These are phyloP conservation scores for Malus sieversii DNA, from an alignment of 306 rosid genomes.

Conservation along the genomic window DNA sequence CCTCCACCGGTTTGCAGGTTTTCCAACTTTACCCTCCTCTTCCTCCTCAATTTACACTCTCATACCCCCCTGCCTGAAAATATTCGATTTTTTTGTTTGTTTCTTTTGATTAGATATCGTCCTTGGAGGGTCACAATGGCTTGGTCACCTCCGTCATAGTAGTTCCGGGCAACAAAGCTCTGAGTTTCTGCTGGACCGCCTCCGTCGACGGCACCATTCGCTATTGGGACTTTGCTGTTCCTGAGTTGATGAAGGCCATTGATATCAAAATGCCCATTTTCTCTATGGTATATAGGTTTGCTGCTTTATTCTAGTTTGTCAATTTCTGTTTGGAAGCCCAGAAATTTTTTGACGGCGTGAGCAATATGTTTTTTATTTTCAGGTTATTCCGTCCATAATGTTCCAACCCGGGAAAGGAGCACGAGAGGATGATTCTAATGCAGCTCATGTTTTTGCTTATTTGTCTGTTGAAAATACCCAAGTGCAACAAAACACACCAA, in stretches of 20 bases:
- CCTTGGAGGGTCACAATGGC: constrained; percentile 67
- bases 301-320: background rate
- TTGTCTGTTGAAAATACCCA: constrained; percentile 41
- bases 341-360: background rate
- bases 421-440: background rate
- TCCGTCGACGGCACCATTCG: constrained; percentile 78
- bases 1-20: constrained; percentile 65
- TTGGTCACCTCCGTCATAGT: constrained; percentile 62
- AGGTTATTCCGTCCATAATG: constrained; percentile 72
- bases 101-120: constrained; percentile 17
- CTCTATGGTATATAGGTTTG: constrained; percentile 53
- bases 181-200: constrained; percentile 74
- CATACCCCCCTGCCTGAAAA: background rate
- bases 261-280: constrained; percentile 46
- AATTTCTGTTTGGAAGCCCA: background rate
- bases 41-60: background rate
- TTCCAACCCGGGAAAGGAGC: constrained; percentile 18
- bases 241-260: constrained; percentile 54
- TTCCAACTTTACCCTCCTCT: background rate
- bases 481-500: constrained; percentile 14
- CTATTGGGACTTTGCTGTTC: constrained; percentile 64
- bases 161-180: constrained; percentile 34
- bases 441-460: constrained; percentile 42
- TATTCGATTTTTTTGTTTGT: background rate
- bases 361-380: background rate